phyloP scores from a whole-genome alignment of 2,329 filamentous ascomycete species.

The Rhynchosporium agropyri region DNA sequence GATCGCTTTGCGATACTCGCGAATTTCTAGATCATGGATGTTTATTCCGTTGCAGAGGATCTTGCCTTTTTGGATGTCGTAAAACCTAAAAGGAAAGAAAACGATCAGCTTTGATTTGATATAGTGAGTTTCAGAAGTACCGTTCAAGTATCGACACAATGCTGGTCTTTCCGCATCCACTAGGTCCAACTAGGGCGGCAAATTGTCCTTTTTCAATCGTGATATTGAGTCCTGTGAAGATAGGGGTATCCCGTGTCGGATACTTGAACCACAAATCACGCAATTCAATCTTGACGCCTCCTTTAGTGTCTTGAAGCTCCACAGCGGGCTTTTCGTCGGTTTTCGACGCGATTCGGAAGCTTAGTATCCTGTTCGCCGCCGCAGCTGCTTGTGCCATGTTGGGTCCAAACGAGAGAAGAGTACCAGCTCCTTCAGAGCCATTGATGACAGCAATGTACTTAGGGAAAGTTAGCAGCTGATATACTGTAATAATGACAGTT shows the following conservation, averaged over 20 bases:
- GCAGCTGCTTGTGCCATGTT: conserved; percentile 61
- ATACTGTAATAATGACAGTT: neutral
- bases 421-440: conserved; percentile 55
- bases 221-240: conserved; percentile 64
- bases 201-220: conserved; percentile 66
- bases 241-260: conserved; percentile 57
- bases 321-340: conserved; percentile 16
- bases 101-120: neutral
- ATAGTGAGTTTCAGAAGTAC: conserved; percentile 16
- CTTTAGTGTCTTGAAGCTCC: conserved; percentile 39
- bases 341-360: conserved; percentile 33
- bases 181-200: conserved; percentile 69
- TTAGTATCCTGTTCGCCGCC: conserved; percentile 62
- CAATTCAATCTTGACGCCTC: conserved; percentile 59
- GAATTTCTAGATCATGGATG: conserved; percentile 60
- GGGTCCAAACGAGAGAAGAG: conserved; percentile 55
- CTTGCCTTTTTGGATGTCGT: conserved; percentile 64
- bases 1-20: conserved; percentile 63
- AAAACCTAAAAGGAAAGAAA: conserved; percentile 56
- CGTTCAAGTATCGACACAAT: conserved; percentile 67
- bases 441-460: conserved; percentile 54
- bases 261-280: conserved; percentile 62
- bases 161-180: conserved; percentile 69
- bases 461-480: neutral
- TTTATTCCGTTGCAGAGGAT: conserved; percentile 66